Evolutionary conservation across 208 protist species (phyloP).

Genomic region (Trypanosoma conorhini): DNA sequence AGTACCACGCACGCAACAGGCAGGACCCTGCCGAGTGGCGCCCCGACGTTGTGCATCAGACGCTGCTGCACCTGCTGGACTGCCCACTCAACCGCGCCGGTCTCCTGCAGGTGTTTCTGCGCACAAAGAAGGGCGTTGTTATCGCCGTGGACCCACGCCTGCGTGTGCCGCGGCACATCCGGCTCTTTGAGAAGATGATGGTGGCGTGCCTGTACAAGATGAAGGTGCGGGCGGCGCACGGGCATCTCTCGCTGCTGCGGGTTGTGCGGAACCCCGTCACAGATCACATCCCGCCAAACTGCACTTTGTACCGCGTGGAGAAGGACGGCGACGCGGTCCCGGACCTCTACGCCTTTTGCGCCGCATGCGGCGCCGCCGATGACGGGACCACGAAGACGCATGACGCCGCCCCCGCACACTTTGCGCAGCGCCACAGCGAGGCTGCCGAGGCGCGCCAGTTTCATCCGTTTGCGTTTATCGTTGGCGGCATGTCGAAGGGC

Average conservation of each 20-base stretch:
- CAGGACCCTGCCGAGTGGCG: constrained; percentile 94
- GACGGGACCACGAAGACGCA: constrained; percentile 34
- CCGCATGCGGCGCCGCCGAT: constrained; percentile 25
- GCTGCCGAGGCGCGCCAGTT: constrained; percentile 52
- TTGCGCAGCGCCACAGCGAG: constrained; percentile 42
- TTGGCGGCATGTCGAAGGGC: constrained; percentile 87
- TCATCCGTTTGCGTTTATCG: constrained; percentile 81
- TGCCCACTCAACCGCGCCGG: constrained; percentile 98
- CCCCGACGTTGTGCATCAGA: constrained; percentile 99
- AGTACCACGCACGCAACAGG: constrained; percentile 94
- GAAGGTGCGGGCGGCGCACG: constrained; percentile 92
- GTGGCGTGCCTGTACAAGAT: constrained; percentile 98
- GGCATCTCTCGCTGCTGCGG: constrained; percentile 95
- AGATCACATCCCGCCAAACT: constrained; percentile 96
- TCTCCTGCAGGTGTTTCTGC: constrained; percentile 96
- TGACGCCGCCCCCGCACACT: constrained; percentile 37
- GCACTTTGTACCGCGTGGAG: constrained; percentile 74
- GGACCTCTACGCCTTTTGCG: constrained; percentile 65
- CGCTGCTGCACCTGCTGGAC: constrained; percentile 98
- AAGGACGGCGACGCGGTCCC: constrained; percentile 76
- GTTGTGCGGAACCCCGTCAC: constrained; percentile 99
- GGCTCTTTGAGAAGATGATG: constrained; percentile 99
- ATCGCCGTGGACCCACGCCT: constrained; percentile 97
- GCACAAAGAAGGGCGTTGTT: constrained; percentile 95
- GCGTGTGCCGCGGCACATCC: constrained; percentile 98